Percentiles rank a stretch among this genome's conserved stretches.
Conservation (phyloP, 1,284 basidiomycete species). For the Salmacisia buchloeana region DNA sequence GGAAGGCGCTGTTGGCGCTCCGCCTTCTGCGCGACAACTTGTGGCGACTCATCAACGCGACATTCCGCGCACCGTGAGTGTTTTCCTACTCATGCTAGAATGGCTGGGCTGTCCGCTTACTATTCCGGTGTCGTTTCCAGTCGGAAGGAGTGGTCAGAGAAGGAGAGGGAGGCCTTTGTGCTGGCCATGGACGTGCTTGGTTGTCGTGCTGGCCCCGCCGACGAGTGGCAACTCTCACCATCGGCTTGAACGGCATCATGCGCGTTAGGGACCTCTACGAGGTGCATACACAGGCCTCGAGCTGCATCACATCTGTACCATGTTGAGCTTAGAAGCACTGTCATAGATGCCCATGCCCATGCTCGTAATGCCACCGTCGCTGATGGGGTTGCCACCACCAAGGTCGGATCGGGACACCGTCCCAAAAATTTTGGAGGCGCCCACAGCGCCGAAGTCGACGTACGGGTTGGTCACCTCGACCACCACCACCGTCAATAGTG, state of each 20-base stretch:
- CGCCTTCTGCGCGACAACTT: conserved; percentile 72
- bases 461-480: too few relatives aligned
- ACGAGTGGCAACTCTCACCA: not conserved
- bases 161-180: conserved; percentile 63
- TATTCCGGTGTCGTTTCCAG: conserved; percentile 47
- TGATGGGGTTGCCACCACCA: too few relatives aligned
- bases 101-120: not conserved
- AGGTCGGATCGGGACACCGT: too few relatives aligned
- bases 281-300: not conserved
- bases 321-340: too few relatives aligned
- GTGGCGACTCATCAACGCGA: conserved; percentile 60
- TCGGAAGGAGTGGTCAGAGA: conserved; percentile 60
- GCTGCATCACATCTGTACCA: not conserved
- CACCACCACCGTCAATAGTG: too few relatives aligned
- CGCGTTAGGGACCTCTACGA: not conserved
- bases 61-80: conserved; percentile 27
- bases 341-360: too few relatives aligned
- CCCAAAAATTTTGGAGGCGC: too few relatives aligned
- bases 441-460: too few relatives aligned
- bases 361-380: too few relatives aligned
- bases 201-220: conserved; percentile 1
- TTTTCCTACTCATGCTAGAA: conserved; percentile 13
- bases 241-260: not conserved
- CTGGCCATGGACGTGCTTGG: conserved; percentile 51
- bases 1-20: conserved; percentile 70